These are phyloP conservation scores for Kwoniella mangroviensis DNA, from an alignment of 768 basidiomycete species.

Conservation along the genomic window DNA sequence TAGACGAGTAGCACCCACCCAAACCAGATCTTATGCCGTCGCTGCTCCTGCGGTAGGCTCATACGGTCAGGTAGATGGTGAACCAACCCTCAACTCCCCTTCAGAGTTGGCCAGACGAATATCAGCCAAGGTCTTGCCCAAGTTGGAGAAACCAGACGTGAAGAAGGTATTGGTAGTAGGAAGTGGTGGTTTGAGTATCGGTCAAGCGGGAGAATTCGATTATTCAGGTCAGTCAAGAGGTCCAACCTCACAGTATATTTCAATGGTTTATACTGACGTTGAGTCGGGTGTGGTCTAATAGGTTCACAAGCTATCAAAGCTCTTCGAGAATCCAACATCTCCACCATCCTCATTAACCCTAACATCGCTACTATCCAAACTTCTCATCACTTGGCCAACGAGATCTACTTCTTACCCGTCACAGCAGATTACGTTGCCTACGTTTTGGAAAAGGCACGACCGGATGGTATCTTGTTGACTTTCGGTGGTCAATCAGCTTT, in stretches of 20 bases:
- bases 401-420: slow-evolving; percentile 96
- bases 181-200: slow-evolving; percentile 92
- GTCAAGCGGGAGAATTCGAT: slow-evolving; percentile 99
- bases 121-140: slow-evolving; percentile 91
- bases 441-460: slow-evolving; percentile 96
- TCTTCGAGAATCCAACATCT: slow-evolving; percentile 90
- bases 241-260: not conserved
- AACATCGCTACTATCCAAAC: slow-evolving; percentile 99
- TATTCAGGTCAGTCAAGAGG: slow-evolving; percentile 70
- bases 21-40: slow-evolving; percentile 48
- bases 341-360: slow-evolving; percentile 94
- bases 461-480: slow-evolving; percentile 94
- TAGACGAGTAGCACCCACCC: slow-evolving; percentile 14
- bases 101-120: slow-evolving; percentile 92
- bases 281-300: slow-evolving; percentile 24
- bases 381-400: slow-evolving; percentile 92
- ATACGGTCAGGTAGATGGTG: slow-evolving; percentile 49
- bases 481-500: slow-evolving; percentile 98
- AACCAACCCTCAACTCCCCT: slow-evolving; percentile 74
- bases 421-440: slow-evolving; percentile 98
- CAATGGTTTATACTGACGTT: not conserved
- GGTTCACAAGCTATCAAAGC: slow-evolving; percentile 98
- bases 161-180: slow-evolving; percentile 95
- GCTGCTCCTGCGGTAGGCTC: slow-evolving; percentile 59
- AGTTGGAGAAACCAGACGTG: slow-evolving; percentile 86